Evolutionary conservation across 176 grass and related monocot genomes (phyloP).

Genomic region (Chrysopogon serrulatus): DNA sequence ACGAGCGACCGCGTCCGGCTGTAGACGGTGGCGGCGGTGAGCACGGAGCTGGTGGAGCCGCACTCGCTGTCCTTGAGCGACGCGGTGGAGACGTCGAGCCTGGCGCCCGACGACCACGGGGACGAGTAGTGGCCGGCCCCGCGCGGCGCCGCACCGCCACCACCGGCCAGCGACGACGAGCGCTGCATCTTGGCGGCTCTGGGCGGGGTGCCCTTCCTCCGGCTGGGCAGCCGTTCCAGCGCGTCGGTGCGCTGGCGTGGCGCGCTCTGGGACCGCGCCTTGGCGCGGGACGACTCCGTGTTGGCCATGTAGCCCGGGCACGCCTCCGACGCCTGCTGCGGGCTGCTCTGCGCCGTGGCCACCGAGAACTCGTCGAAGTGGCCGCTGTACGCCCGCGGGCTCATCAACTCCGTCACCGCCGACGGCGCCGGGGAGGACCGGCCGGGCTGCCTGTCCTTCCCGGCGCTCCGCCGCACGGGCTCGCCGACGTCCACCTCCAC

Average conservation of each 20-base stretch:
- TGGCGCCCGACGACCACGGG: slow-evolving; percentile 34
- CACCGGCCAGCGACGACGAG: slow-evolving; percentile 62
- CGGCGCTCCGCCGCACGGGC: background rate
- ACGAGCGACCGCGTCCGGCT: slow-evolving; percentile 55
- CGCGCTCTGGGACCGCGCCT: slow-evolving; percentile 63
- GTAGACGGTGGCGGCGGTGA: slow-evolving; percentile 58
- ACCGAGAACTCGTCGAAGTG: slow-evolving; percentile 52
- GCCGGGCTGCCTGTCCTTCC: background rate
- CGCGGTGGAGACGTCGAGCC: slow-evolving; percentile 61
- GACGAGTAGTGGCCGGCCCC: slow-evolving; percentile 33
- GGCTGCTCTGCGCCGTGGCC: slow-evolving; percentile 43
- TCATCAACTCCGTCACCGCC: slow-evolving; percentile 34
- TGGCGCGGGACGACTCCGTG: slow-evolving; percentile 75
- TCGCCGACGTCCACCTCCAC: slow-evolving; percentile 80
- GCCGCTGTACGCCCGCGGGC: slow-evolving; percentile 46
- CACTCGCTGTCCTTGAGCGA: slow-evolving; percentile 83
- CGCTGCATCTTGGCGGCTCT: slow-evolving; percentile 71
- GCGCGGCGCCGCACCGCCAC: slow-evolving; percentile 21
- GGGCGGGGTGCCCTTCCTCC: slow-evolving; percentile 43
- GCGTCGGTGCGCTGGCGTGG: slow-evolving; percentile 49
- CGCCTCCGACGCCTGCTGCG: slow-evolving; percentile 5
- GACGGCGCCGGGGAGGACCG: slow-evolving; percentile 38
- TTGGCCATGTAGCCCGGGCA: slow-evolving; percentile 86
- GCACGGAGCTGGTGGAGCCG: slow-evolving; percentile 69
- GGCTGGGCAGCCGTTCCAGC: slow-evolving; percentile 59